Base-by-base conservation (phyloP, 31 red algal genomes). In the Asparagopsis taxiformis region DNA sequence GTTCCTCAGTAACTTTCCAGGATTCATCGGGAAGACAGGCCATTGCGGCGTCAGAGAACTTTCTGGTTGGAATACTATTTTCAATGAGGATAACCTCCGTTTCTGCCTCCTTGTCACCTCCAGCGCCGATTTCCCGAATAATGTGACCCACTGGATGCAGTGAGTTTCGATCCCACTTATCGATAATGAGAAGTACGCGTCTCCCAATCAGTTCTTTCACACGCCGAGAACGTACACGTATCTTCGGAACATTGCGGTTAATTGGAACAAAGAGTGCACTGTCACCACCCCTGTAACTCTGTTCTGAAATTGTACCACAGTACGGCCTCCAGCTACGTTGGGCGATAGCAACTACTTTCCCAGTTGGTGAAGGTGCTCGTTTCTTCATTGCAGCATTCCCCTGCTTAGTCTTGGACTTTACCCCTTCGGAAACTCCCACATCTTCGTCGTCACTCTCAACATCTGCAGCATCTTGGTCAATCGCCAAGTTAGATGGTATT, bases 271-370 rank as follows among this genome's bases (percentile, higher is more conserved):
- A 94, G 15, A 94, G 68, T 17, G 75, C 80, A 26, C 80, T 84
- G 34, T 93, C 90, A 46, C 80, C 81, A 20, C 75, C 76, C 25
- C 48, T 59, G 22, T 80, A 69, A 21, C 70, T 82, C 28, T 67
- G 56, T n/a, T 84, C 64, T 39, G 65, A 77, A 22, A 96, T 56
- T 6, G 77, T 85, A 13, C 81, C 93, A 59, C 93, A 96, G 36
- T 96, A 96, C 20, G 84, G 78, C 29, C 93, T 62, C 93, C 93
- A 96, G 72, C 75, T 90, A 54, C 93, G 79, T 23, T 79, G 78
- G 25, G 75, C 77, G 46, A 96, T 85, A 35, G 93, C 93, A 48
- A 96, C 80, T n/a, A 96, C 86, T 23, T 49, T 63, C 8, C 71
- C 86, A 11, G 70, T 83, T 36, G 79, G 79, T 24, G 25, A 22